Conservation (phyloP, 257 asterid species). For the Capsicum rhomboideum region DNA sequence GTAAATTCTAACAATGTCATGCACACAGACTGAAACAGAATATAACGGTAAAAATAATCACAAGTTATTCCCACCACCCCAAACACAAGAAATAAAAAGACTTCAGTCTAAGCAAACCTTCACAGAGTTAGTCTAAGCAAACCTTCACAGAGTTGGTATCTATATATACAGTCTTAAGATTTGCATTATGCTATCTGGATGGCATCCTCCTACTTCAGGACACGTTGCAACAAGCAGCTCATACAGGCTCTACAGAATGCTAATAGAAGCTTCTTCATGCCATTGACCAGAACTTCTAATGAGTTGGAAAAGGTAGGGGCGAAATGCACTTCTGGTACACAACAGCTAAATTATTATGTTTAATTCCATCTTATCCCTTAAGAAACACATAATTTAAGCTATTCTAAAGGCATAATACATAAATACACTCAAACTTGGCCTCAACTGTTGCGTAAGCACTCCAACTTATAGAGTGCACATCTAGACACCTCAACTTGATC, state of each 20-base stretch:
- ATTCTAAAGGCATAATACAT: not conserved
- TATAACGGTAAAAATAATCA: not conserved
- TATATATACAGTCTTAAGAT: not conserved
- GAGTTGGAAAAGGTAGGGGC: not conserved
- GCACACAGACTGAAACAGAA: not conserved
- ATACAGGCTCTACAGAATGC: not conserved
- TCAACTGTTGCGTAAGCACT: too few relatives aligned
- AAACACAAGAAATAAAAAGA: not conserved
- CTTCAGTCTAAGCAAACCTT: not conserved
- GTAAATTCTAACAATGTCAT: not conserved
- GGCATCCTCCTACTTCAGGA: not conserved
- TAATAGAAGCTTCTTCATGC: not conserved
- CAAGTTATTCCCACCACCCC: not conserved
- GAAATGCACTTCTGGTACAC: not conserved
- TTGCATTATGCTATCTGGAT: not conserved
- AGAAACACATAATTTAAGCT: not conserved
- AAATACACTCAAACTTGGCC: too few relatives aligned
- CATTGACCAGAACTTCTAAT: not conserved
- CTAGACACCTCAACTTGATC: too few relatives aligned
- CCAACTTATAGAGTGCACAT: too few relatives aligned
- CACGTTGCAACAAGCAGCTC: not conserved
- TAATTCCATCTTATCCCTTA: not conserved
- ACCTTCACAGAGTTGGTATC: not conserved
- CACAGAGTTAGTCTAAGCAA: not conserved
- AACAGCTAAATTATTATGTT: not conserved